Evolutionary conservation across 2,329 filamentous ascomycete genomes (phyloP).

Genomic region (Cercospora beticola): DNA sequence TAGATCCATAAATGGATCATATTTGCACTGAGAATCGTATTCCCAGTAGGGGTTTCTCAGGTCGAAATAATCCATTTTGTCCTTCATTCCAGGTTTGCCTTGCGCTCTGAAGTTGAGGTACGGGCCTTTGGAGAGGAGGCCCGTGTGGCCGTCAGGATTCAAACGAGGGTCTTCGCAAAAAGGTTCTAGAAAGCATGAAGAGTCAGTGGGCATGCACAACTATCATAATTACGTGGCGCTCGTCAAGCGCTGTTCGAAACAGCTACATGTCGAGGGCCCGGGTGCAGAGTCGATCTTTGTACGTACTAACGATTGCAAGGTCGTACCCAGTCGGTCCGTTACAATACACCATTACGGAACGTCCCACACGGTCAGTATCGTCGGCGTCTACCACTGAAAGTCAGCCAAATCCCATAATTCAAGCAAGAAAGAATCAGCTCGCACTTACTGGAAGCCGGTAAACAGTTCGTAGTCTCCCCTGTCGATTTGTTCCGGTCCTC

Average conservation of each 20-base stretch:
- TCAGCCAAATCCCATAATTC: not conserved
- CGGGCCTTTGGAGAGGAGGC: not conserved
- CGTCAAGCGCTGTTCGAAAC: not conserved
- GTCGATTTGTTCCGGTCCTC: not conserved
- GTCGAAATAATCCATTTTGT: not conserved
- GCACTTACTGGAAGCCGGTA: not conserved
- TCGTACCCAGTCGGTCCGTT: not conserved
- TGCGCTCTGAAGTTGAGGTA: not conserved
- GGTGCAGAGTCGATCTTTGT: not conserved
- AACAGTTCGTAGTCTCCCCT: not conserved
- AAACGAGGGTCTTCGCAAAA: constrained; percentile 2
- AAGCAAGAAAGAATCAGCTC: not conserved
- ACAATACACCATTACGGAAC: not conserved
- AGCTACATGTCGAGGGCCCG: not conserved
- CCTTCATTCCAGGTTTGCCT: not conserved
- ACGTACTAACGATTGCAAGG: constrained; percentile 4
- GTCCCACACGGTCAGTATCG: constrained; percentile 4
- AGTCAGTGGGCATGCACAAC: not conserved
- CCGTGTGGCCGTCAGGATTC: not conserved
- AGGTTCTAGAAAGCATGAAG: not conserved
- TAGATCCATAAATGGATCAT: not conserved
- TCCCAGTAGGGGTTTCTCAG: not conserved
- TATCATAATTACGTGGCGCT: not conserved
- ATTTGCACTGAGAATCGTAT: constrained; percentile 1
- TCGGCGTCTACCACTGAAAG: not conserved